Percentiles rank a stretch among this genome's conserved stretches.
Conservation (phyloP, 2,329 filamentous ascomycete genomes). For the Colletotrichum sansevieriae region DNA sequence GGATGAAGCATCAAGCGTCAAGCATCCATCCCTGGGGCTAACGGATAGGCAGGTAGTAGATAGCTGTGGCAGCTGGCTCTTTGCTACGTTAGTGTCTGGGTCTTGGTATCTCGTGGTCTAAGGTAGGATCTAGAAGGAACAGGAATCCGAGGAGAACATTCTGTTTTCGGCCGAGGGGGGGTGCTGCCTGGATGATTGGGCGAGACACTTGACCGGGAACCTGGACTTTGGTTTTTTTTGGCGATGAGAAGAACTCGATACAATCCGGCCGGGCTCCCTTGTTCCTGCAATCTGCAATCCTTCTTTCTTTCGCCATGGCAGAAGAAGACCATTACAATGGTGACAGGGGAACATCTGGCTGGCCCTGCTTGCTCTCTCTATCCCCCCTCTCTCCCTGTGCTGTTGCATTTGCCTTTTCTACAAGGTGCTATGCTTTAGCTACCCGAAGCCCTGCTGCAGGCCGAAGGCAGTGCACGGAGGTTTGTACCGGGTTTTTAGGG, state of each 20-base stretch:
- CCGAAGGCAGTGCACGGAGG: constrained; percentile 23
- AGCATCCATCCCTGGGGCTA: too few relatives aligned
- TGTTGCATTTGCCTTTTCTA: constrained; percentile 1
- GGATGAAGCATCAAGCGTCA: not conserved
- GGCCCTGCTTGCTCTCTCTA: too few relatives aligned
- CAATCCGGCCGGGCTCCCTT: not conserved
- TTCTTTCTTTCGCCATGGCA: not conserved
- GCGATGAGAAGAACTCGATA: constrained; percentile 10
- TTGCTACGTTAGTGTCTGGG: too few relatives aligned
- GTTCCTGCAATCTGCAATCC: constrained; percentile 11
- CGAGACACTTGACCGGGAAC: not conserved
- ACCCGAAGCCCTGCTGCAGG: constrained; percentile 5
- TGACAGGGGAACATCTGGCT: too few relatives aligned
- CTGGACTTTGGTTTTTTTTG: not conserved
- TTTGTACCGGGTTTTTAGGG: constrained; percentile 13
- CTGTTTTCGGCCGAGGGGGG: constrained; percentile 31
- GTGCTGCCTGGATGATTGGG: constrained; percentile 14
- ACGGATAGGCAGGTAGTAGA: too few relatives aligned
- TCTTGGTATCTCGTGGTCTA: too few relatives aligned
- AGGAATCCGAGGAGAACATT: not conserved
- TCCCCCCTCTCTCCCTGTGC: not conserved
- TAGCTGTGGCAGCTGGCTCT: too few relatives aligned
- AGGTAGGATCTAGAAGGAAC: too few relatives aligned
- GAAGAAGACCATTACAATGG: too few relatives aligned
- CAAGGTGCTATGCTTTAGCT: not conserved